Base-by-base conservation (phyloP, 2,329 filamentous ascomycete genomes). In the Zasmidium angulare region DNA sequence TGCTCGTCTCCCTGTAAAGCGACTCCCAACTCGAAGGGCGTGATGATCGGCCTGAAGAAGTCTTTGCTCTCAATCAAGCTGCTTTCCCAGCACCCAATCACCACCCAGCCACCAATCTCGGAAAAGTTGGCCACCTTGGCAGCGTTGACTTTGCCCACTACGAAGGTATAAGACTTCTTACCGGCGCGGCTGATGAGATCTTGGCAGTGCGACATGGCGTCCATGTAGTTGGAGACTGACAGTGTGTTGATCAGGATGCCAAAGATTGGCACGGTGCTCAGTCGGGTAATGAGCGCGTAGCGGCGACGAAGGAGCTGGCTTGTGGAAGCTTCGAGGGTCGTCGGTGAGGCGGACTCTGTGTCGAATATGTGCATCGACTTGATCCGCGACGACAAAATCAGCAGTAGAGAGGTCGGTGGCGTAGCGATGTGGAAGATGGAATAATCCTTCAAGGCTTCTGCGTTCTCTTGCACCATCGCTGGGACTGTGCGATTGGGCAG, bases 81-180 rank as follows among this genome's bases (percentile, higher is more conserved):
- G 74, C 93, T 96, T 77, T 99, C 95, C 95, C 95, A 99, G 76
- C 95, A 99, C 1, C 95, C 93, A 10, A 99, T 90, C 0, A 98
- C 92, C 0, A 98, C 92, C 95, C 95, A 99, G 17, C 92, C 93
- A 47, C 92, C 93, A 3, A 99, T 86, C 75, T 99, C 95, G 59
- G 89, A 86, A 77, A 99, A 99, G 75, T 99, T 99, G 51, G 95
- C 95, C 21, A 99, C 82, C 75, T 99, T 99, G 40, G 93, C 93
- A 0, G 93, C 88, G 71, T 98, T 99, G 23, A 99, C 82, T 74
- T 98, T 98, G 60, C 95, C 95, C 0, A 99, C 95, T 1, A 99
- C 95, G 50, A 99, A 91, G 1, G 93, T 91, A 74, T 99, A 99
- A 73, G 86, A 89, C 78, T 98, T 99, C 79, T 98, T 98, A 11